Conservation (phyloP, 2,329 filamentous ascomycete species). For the Fusarium liriodendri region DNA sequence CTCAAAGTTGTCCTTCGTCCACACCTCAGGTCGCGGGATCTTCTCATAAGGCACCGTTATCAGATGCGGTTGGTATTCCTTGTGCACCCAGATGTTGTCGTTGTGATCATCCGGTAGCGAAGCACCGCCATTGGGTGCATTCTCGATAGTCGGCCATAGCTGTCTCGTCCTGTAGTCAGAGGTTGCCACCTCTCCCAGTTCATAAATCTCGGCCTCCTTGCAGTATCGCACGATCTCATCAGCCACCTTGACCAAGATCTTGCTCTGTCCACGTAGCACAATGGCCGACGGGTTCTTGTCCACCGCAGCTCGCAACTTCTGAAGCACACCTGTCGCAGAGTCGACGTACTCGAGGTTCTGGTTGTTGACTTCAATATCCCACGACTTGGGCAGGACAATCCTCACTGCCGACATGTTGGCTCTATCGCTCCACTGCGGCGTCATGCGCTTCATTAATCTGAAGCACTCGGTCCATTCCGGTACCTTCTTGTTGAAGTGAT, state of each 20-base stretch:
- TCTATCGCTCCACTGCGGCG: slow-evolving; percentile 46
- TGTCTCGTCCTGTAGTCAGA: slow-evolving; percentile 50
- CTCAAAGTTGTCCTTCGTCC: slow-evolving; percentile 56
- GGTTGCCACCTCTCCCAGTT: slow-evolving; percentile 50
- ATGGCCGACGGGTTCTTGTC: slow-evolving; percentile 49
- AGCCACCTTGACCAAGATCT: slow-evolving; percentile 47
- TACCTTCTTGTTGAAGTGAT: slow-evolving; percentile 41
- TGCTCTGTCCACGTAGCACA: slow-evolving; percentile 48
- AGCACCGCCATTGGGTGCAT: slow-evolving; percentile 40
- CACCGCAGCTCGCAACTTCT: slow-evolving; percentile 48
- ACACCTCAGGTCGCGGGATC: slow-evolving; percentile 52
- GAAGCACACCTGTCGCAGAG: slow-evolving; percentile 47
- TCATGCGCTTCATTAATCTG: slow-evolving; percentile 51
- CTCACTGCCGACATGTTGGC: slow-evolving; percentile 51
- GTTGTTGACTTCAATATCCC: slow-evolving; percentile 49
- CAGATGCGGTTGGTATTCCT: slow-evolving; percentile 46
- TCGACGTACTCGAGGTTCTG: slow-evolving; percentile 50
- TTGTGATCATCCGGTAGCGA: slow-evolving; percentile 34
- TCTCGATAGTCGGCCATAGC: slow-evolving; percentile 51
- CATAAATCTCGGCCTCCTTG: slow-evolving; percentile 48
- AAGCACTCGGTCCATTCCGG: slow-evolving; percentile 56
- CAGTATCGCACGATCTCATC: slow-evolving; percentile 48
- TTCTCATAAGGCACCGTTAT: slow-evolving; percentile 51
- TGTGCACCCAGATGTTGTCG: slow-evolving; percentile 50
- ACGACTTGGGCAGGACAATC: slow-evolving; percentile 50